Percentiles rank a stretch among this genome's conserved stretches.
phyloP scores from a whole-genome alignment of 2,329 filamentous ascomycete species.

The Leptographium procerum region DNA sequence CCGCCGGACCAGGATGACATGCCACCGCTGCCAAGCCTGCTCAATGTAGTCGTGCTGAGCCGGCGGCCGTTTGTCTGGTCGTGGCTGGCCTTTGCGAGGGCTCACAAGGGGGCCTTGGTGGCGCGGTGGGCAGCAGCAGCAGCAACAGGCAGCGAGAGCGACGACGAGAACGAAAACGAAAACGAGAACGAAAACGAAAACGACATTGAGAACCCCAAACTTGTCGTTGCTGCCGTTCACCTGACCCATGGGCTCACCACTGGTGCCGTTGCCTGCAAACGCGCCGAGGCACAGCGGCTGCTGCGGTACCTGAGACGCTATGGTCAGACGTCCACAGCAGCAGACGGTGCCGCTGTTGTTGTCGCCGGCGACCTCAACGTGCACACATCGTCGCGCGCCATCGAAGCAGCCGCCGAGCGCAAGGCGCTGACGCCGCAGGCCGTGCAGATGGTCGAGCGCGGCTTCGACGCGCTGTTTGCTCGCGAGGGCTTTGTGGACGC shows the following conservation, averaged over 20 bases:
- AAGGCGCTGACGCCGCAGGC: slow-evolving; percentile 42
- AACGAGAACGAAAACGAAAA: not conserved
- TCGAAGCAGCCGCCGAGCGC: slow-evolving; percentile 38
- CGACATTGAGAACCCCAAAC: slow-evolving; percentile 18
- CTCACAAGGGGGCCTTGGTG: slow-evolving; percentile 47
- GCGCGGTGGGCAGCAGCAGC: slow-evolving; percentile 13
- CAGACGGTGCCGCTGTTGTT: slow-evolving; percentile 34
- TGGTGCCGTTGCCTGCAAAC: slow-evolving; percentile 44
- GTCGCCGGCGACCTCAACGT: slow-evolving; percentile 56
- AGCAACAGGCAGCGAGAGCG: too few relatives aligned
- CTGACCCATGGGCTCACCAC: slow-evolving; percentile 51
- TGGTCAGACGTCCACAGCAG: not conserved
- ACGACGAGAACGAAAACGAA: not conserved
- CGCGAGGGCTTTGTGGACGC: slow-evolving; percentile 38
- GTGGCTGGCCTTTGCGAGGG: slow-evolving; percentile 37
- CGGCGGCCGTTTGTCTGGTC: slow-evolving; percentile 44
- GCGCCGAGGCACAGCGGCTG: slow-evolving; percentile 41
- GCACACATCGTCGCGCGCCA: slow-evolving; percentile 44
- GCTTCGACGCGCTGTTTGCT: slow-evolving; percentile 34
- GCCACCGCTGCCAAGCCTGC: slow-evolving; percentile 44
- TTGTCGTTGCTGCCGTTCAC: slow-evolving; percentile 47
- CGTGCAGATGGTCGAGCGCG: slow-evolving; percentile 24
- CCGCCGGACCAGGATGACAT: slow-evolving; percentile 39
- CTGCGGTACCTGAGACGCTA: slow-evolving; percentile 30
- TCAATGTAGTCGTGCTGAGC: slow-evolving; percentile 51